Conservation (phyloP, 2,329 filamentous ascomycete species). For the Lasiodiplodia citricola region DNA sequence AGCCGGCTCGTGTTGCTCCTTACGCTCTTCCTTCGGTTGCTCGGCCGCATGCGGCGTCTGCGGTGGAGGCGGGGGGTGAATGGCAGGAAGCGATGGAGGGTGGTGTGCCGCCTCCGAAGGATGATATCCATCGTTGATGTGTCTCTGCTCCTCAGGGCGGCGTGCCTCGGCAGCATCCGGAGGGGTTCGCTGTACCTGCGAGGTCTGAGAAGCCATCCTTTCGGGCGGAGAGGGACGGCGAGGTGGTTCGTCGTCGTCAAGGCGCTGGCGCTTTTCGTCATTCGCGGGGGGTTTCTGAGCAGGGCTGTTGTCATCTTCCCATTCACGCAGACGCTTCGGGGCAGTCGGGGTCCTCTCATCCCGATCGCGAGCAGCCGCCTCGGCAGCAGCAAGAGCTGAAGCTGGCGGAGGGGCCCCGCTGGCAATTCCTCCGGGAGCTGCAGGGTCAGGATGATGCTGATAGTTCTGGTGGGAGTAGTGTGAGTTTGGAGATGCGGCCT, state of each 20-base stretch:
- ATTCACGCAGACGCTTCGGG: conserved; percentile 86
- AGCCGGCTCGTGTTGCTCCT: conserved; percentile 73
- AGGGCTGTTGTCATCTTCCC: conserved; percentile 78
- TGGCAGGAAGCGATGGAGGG: conserved; percentile 65
- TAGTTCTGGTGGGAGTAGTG: conserved; percentile 84
- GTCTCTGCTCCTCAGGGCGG: conserved; percentile 68
- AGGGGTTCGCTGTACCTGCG: conserved; percentile 79
- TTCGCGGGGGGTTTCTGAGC: conserved; percentile 81
- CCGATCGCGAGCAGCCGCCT: conserved; percentile 68
- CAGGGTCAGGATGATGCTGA: conserved; percentile 72
- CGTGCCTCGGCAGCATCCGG: conserved; percentile 68
- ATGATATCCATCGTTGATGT: conserved; percentile 80
- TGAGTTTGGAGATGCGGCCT: conserved; percentile 89
- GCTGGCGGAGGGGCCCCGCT: conserved; percentile 71
- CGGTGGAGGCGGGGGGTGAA: conserved; percentile 52
- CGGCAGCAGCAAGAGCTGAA: conserved; percentile 69
- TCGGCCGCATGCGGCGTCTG: conserved; percentile 60
- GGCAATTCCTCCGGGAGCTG: conserved; percentile 65
- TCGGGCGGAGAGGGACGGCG: conserved; percentile 63
- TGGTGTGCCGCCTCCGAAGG: conserved; percentile 93
- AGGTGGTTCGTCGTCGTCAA: conserved; percentile 82
- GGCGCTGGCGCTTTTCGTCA: conserved; percentile 83
- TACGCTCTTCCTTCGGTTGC: conserved; percentile 51
- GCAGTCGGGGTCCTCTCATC: conserved; percentile 79
- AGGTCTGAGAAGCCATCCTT: conserved; percentile 44